Conservation (phyloP, 2,329 filamentous ascomycete genomes). For the Raffaelea arxii region DNA sequence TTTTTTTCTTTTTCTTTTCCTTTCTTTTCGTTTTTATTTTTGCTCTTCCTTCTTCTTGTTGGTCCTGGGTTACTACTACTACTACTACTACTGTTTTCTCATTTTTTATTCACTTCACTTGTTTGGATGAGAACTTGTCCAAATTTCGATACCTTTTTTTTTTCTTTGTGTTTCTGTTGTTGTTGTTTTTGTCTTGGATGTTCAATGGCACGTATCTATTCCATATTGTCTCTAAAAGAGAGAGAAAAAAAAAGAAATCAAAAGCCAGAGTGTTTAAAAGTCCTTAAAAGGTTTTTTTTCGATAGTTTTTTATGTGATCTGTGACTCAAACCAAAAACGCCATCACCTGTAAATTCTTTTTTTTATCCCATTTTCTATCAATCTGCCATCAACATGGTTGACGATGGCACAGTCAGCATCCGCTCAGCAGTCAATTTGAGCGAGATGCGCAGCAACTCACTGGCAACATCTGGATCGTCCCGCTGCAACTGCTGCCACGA, state of each 20-base stretch:
- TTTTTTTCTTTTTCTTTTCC: background rate
- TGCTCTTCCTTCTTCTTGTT: background rate
- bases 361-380: background rate
- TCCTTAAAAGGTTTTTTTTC: background rate
- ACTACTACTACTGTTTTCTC: background rate
- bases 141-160: background rate
- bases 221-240: background rate
- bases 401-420: conserved; percentile 41
- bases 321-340: too few species aligned
- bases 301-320: too few species aligned
- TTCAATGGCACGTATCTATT: background rate
- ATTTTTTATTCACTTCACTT: background rate
- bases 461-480: conserved; percentile 65
- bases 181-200: background rate
- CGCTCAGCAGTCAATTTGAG: conserved; percentile 90
- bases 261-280: background rate
- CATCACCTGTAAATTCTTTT: too few species aligned
- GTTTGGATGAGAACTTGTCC: conserved; percentile 3
- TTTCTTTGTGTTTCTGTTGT: background rate
- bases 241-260: background rate
- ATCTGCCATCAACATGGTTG: conserved; percentile 14
- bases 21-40: background rate
- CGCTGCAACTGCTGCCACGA: conserved; percentile 65
- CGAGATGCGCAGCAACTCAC: conserved; percentile 77
- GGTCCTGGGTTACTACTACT: too few species aligned